These are phyloP conservation scores for Withania somnifera DNA, from an alignment of 305 asterid species.

Conservation along the genomic window DNA sequence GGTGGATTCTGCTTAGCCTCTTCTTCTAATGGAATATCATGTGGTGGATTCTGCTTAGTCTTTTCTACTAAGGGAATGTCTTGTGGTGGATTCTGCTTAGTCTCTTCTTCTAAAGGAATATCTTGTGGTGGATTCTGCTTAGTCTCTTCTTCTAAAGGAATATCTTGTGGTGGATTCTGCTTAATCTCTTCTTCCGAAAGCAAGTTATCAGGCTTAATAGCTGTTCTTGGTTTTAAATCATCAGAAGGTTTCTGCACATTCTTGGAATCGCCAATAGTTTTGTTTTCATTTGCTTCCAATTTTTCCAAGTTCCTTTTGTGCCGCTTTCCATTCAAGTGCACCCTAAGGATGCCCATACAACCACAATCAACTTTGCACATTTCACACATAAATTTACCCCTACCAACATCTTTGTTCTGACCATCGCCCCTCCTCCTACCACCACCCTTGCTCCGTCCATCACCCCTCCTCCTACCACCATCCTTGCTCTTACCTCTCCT, in stretches of 20 bases:
- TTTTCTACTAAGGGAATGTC: not conserved
- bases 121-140: no score
- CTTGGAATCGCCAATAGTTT: not conserved
- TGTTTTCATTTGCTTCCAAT: slow-evolving; percentile 2
- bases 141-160: slow-evolving; percentile 4
- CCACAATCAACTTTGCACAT: slow-evolving; percentile 16
- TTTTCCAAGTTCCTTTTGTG: slow-evolving; percentile 19
- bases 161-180: no score
- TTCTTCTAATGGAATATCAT: no score
- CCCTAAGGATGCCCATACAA: slow-evolving; percentile 12
- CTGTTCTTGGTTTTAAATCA: not conserved
- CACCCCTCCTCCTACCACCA: not conserved
- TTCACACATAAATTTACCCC: slow-evolving; percentile 6
- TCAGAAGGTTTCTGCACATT: not conserved
- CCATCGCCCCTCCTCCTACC: not conserved
- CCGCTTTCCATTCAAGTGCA: slow-evolving; percentile 20
- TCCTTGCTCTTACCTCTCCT: not conserved
- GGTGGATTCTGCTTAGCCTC: no score
- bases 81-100: no score
- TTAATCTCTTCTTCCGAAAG: not conserved
- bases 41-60: no score
- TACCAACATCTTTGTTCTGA: no score
- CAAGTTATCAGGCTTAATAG: not conserved
- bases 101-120: slow-evolving; percentile 7
- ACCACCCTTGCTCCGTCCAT: not conserved